Conservation (phyloP, 345 rosid genomes). For the Salix purpurea region DNA sequence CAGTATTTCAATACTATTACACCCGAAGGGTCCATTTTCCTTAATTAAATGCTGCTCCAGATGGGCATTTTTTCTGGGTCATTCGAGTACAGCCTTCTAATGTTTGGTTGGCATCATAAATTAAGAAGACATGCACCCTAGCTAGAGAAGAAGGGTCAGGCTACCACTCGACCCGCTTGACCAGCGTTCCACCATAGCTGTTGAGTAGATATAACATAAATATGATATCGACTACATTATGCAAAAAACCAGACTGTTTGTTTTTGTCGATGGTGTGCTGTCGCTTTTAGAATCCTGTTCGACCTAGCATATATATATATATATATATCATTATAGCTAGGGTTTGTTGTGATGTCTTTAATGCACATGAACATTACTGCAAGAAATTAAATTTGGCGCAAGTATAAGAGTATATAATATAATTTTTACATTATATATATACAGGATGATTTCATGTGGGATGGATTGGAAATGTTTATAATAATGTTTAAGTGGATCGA, state of each 20-base stretch:
- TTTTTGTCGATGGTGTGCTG: too few species aligned
- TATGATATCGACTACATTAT: not conserved
- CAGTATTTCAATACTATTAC: not conserved
- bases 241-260: not conserved
- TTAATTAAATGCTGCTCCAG: too few species aligned
- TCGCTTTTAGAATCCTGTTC: too few species aligned
- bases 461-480: too few species aligned
- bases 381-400: too few species aligned
- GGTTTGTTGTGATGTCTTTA: not conserved
- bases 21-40: not conserved
- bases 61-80: not conserved
- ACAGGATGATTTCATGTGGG: too few species aligned
- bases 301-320: too few species aligned
- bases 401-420: too few species aligned
- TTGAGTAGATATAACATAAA: not conserved
- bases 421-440: too few species aligned
- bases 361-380: not conserved
- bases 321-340: too few species aligned
- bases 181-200: not conserved
- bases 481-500: too few species aligned
- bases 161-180: not conserved
- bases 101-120: not conserved
- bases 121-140: not conserved
- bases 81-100: not conserved
- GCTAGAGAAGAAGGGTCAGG: not conserved